Evolutionary conservation across 768 basidiomycete species (phyloP).

Genomic region (Trichaptum fuscoviolaceum): DNA sequence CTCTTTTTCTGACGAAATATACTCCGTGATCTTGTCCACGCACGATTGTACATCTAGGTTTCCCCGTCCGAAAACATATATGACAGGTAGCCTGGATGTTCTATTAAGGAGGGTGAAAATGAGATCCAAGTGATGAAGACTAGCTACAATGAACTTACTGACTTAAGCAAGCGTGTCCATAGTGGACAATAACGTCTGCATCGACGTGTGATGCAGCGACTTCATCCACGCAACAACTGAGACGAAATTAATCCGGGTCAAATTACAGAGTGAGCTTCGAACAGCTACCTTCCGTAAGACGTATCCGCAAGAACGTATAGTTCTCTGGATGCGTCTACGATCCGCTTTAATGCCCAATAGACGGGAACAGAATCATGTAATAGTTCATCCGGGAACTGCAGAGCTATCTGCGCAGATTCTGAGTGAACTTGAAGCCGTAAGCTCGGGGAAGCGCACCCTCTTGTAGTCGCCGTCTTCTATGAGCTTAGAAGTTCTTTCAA

Average conservation of each 20-base stretch:
- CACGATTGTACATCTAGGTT: constrained; percentile 53
- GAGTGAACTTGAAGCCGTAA: not conserved
- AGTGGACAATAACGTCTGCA: constrained; percentile 89
- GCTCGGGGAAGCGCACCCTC: constrained; percentile 43
- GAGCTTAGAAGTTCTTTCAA: constrained; percentile 56
- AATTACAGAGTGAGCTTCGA: not conserved
- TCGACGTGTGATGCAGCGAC: constrained; percentile 92
- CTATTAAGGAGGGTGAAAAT: constrained; percentile 32
- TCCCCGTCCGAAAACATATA: constrained; percentile 86
- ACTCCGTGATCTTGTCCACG: constrained; percentile 33
- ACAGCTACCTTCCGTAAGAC: constrained; percentile 84
- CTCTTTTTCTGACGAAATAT: constrained; percentile 10
- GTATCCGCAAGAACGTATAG: constrained; percentile 95
- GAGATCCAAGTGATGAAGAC: constrained; percentile 3
- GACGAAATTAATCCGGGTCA: not conserved
- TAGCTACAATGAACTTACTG: constrained; percentile 47
- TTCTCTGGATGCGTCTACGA: constrained; percentile 44
- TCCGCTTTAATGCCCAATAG: constrained; percentile 57
- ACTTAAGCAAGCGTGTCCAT: constrained; percentile 94
- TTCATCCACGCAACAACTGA: constrained; percentile 94
- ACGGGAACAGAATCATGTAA: constrained; percentile 83
- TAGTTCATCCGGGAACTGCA: constrained; percentile 96
- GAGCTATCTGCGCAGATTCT: constrained; percentile 52
- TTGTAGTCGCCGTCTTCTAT: constrained; percentile 62
- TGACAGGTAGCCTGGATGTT: constrained; percentile 80